Evolutionary conservation across 2,329 filamentous ascomycete genomes (phyloP).

Genomic region (Allantophomopsis cytisporea): DNA sequence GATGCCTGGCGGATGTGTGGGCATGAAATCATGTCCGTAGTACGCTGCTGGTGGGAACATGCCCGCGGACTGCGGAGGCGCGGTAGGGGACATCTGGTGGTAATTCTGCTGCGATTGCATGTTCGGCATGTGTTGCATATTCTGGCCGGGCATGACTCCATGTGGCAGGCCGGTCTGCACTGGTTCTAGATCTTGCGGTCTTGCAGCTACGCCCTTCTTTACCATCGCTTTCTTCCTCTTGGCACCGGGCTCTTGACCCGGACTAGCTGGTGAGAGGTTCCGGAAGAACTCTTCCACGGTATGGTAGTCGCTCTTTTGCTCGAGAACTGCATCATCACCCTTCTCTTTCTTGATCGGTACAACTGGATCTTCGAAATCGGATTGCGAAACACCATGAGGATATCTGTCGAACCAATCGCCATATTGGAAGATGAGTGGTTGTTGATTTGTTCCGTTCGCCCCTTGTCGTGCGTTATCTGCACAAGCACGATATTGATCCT

Average conservation of each 20-base stretch:
- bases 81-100: slow-evolving; percentile 15
- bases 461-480: slow-evolving; percentile 69
- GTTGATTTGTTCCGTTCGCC: slow-evolving; percentile 26
- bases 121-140: not conserved
- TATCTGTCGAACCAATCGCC: slow-evolving; percentile 97
- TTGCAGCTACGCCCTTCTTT: slow-evolving; percentile 14
- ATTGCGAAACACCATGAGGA: slow-evolving; percentile 76
- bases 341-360: slow-evolving; percentile 56
- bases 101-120: slow-evolving; percentile 5
- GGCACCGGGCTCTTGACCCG: slow-evolving; percentile 11
- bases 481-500: slow-evolving; percentile 74
- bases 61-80: slow-evolving; percentile 11
- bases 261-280: slow-evolving; percentile 52
- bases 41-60: slow-evolving; percentile 16
- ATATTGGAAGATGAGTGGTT: slow-evolving; percentile 71
- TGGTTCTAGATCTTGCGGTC: not conserved
- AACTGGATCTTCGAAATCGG: slow-evolving; percentile 70
- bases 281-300: slow-evolving; percentile 93
- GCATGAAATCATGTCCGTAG: slow-evolving; percentile 31
- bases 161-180: not conserved
- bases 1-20: slow-evolving; percentile 35
- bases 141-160: not conserved
- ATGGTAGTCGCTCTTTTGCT: slow-evolving; percentile 80
- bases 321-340: slow-evolving; percentile 76
- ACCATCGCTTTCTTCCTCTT: slow-evolving; percentile 22